Evolutionary conservation across 2,329 filamentous ascomycete genomes (phyloP), one percentile per base, ranked within the genome.

Genomic region (Botrytis galanthina): DNA sequence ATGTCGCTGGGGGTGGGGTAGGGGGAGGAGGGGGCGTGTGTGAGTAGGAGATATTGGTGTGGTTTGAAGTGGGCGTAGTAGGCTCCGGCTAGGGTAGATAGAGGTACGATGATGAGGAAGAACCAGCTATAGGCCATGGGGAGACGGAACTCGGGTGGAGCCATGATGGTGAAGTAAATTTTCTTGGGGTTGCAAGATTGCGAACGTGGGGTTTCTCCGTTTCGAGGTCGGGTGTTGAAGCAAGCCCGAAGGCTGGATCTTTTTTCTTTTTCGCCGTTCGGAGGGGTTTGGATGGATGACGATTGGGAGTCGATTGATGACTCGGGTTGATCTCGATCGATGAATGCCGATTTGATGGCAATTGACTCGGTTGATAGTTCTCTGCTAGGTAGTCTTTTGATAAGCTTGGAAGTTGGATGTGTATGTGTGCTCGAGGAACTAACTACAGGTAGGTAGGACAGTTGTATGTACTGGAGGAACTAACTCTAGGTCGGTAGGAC

Each of bases 21-120:
- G 8, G 77, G 76, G 20, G 79, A 70, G 73, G 82, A 78, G 42
- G 81, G 71, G 76, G 83, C 75, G 79, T 92, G 84, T 3, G 91
- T 93, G 70, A 93, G 84, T 9, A 83, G 75, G 46, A 95, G 88
- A 82, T 94, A 95, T 35, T 81, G 82, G 37, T 81, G 75, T 71
- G 86, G 87, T 71, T 82, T 80, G 78, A 85, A 85, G 78, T 84
- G 83, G 69, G 87, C 87, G 78, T 84, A 86, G 79, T 86, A 84
- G 74, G 87, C 86, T 42, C 88, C 88, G 3, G 84, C 79, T 12
- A 88, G 79, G 64, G 87, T 86, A 70, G 85, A 85, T 74, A 87
- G 72, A 32, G 88, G 88, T 82, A 95, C 93, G 78, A 95, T 84
- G 80, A 90, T 86, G 75, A 94, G 88, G 84, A 95, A 95, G 84